Evolutionary conservation across 1,284 basidiomycete genomes (phyloP).

Genomic region (Jaminaea rosea): DNA sequence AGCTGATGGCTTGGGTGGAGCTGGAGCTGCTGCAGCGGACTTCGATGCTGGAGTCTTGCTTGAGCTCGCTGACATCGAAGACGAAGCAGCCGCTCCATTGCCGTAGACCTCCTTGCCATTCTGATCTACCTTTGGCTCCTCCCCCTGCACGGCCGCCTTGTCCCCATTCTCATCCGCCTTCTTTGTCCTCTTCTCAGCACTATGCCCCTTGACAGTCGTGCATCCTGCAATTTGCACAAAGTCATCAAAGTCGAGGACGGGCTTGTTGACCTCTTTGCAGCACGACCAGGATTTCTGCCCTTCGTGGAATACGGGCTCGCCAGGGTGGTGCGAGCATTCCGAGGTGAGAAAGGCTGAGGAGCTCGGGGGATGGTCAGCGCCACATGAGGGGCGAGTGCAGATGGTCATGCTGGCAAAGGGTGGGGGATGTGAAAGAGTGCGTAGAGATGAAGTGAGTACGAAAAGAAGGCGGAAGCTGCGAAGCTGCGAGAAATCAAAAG

Average conservation of each 20-base stretch:
- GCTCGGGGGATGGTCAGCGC: too few species aligned
- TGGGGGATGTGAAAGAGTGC: too few species aligned
- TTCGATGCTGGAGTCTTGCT: not conserved
- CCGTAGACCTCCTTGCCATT: conserved; percentile 23
- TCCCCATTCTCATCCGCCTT: conserved; percentile 5
- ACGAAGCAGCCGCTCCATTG: not conserved
- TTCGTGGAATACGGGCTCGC: conserved; percentile 45
- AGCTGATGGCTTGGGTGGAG: not conserved
- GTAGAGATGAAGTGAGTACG: too few species aligned
- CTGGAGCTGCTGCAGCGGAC: not conserved
- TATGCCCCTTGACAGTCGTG: conserved; percentile 20
- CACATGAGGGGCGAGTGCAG: too few species aligned
- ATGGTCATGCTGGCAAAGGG: too few species aligned
- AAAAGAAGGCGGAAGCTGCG: too few species aligned
- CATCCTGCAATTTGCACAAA: conserved; percentile 41
- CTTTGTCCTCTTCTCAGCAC: conserved; percentile 22
- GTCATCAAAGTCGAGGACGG: conserved; percentile 45
- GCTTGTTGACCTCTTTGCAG: conserved; percentile 44
- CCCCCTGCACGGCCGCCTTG: not conserved
- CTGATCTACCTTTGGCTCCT: conserved; percentile 7
- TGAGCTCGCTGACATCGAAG: not conserved
- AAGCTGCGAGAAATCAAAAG: too few species aligned
- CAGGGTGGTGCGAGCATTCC: conserved; percentile 43
- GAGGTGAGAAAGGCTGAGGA: too few species aligned
- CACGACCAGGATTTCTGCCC: conserved; percentile 46